phyloP scores from a whole-genome alignment of 192 early-diverging fungal species.

The Lunasporangiospora selenospora region DNA sequence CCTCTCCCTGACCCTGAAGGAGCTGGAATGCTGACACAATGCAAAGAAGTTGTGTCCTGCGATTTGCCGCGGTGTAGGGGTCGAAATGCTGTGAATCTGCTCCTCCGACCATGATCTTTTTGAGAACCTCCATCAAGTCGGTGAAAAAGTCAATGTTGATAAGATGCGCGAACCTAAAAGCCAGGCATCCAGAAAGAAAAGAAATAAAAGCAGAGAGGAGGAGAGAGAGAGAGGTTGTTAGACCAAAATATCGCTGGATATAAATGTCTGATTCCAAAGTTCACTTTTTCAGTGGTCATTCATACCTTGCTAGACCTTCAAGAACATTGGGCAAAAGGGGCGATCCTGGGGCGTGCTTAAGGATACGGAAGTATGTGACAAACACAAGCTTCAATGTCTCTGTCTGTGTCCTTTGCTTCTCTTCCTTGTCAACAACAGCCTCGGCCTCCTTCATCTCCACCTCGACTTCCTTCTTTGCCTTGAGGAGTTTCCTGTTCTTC shows the following conservation, averaged over 20 bases:
- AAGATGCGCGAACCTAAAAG: slow-evolving; percentile 85
- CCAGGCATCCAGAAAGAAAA: neutral
- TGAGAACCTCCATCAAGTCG: slow-evolving; percentile 85
- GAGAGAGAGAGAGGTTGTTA: no score
- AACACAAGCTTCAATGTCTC: slow-evolving; percentile 96
- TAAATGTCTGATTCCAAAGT: no score
- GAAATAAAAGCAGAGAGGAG: neutral
- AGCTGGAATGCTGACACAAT: slow-evolving; percentile 90
- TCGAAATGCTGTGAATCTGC: slow-evolving; percentile 52
- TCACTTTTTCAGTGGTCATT: no score
- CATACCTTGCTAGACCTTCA: slow-evolving; percentile 78
- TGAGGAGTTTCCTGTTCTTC: slow-evolving; percentile 77
- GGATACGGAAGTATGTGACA: slow-evolving; percentile 92
- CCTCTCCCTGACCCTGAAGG: slow-evolving; percentile 90
- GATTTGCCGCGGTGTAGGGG: slow-evolving; percentile 50
- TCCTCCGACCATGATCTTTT: slow-evolving; percentile 78
- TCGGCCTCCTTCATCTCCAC: slow-evolving; percentile 91
- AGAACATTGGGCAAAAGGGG: slow-evolving; percentile 76
- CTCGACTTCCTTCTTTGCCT: slow-evolving; percentile 74
- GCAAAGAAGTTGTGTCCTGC: slow-evolving; percentile 83
- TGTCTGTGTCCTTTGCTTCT: slow-evolving; percentile 81
- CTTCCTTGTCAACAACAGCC: slow-evolving; percentile 84
- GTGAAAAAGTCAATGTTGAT: slow-evolving; percentile 97
- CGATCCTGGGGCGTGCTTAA: slow-evolving; percentile 84
- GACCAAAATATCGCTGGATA: no score